Percentiles rank a stretch among this genome's conserved stretches.
phyloP scores from a whole-genome alignment of 2,329 filamentous ascomycete genomes.

The Pseudogymnoascus sp. region DNA sequence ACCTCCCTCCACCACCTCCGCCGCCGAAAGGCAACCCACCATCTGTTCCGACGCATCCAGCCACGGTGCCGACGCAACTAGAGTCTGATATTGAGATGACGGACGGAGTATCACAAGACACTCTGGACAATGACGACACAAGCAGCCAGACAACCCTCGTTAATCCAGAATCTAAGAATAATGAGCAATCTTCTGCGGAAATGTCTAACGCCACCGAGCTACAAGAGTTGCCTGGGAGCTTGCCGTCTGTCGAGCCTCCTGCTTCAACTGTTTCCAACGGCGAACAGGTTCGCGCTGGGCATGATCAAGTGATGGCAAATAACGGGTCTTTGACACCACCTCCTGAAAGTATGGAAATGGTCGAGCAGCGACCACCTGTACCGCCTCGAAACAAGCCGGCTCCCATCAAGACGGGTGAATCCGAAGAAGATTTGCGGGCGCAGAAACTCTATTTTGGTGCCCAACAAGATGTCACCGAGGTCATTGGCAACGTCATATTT shows the following conservation, averaged over 20 bases:
- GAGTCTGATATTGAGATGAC: conserved; percentile 26
- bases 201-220: neutral
- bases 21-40: conserved; percentile 19
- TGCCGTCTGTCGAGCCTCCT: neutral
- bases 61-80: conserved; percentile 15
- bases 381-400: conserved; percentile 29
- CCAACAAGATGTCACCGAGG: conserved; percentile 94
- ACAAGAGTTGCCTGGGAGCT: neutral
- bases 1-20: neutral
- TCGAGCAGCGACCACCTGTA: conserved; percentile 28
- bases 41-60: conserved; percentile 11
- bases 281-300: neutral
- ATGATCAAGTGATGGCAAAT: conserved; percentile 30
- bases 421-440: conserved; percentile 23
- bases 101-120: conserved; percentile 22
- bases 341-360: conserved; percentile 11
- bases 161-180: conserved; percentile 21
- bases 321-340: conserved; percentile 23
- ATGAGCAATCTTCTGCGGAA: conserved; percentile 13
- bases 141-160: conserved; percentile 34
- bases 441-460: conserved; percentile 29
- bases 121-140: conserved; percentile 21
- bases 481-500: conserved; percentile 86
- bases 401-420: conserved; percentile 24
- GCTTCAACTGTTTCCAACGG: neutral